Percentiles rank a stretch among this genome's conserved stretches.
Conservation (phyloP, 805 yeast species). For the Suhomyces xylopsoci region DNA sequence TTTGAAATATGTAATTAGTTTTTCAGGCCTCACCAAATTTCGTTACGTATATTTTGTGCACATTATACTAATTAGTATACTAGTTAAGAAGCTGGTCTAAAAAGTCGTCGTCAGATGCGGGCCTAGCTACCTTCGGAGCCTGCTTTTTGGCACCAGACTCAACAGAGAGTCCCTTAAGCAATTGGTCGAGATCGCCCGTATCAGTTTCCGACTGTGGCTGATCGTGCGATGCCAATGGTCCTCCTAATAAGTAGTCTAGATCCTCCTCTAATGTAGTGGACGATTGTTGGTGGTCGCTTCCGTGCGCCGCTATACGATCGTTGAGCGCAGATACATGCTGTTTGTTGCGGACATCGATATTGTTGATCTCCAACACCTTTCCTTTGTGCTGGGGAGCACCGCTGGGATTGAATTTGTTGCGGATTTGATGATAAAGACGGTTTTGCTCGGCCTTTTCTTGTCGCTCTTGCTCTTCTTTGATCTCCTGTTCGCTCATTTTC, state of each 20-base stretch:
- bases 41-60: not conserved
- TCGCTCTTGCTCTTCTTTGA: slow-evolving; percentile 21
- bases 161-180: not conserved
- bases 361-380: slow-evolving; percentile 36
- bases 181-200: not conserved
- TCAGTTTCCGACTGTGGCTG: not conserved
- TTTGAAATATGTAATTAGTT: not conserved
- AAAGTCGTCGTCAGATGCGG: slow-evolving; percentile 4
- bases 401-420: slow-evolving; percentile 21
- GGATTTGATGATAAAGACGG: slow-evolving; percentile 27
- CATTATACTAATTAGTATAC: not conserved
- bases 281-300: slow-evolving; percentile 3
- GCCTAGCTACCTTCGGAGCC: not conserved
- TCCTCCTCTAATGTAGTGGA: slow-evolving; percentile 8
- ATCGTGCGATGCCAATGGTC: not conserved
- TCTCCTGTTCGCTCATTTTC: slow-evolving; percentile 26
- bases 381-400: slow-evolving; percentile 2
- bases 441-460: slow-evolving; percentile 23
- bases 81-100: slow-evolving; percentile 17
- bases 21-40: not conserved
- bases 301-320: not conserved
- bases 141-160: not conserved
- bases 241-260: slow-evolving; percentile 12
- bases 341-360: slow-evolving; percentile 14
- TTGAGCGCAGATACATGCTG: slow-evolving; percentile 13